These are phyloP conservation scores for Leccinum imitatum DNA, from an alignment of 768 basidiomycete genomes.

Conservation along the genomic window DNA sequence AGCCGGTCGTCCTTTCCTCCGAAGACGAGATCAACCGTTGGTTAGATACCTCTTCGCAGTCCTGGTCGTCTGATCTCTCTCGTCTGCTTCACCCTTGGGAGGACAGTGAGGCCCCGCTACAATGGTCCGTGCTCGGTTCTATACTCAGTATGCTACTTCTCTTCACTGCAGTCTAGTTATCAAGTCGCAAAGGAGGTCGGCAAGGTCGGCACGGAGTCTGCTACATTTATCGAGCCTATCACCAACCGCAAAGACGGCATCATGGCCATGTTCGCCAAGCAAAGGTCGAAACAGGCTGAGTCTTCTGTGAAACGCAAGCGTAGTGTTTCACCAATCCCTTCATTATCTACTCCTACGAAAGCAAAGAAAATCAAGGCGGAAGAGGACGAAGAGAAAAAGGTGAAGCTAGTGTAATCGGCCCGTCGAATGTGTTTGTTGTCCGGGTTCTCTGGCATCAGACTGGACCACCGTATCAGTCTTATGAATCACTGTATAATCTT, in stretches of 20 bases:
- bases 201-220: slow-evolving; percentile 82
- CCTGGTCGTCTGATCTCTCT: slow-evolving; percentile 62
- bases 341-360: not conserved
- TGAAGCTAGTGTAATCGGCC: not conserved
- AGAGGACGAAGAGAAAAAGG: slow-evolving; percentile 21
- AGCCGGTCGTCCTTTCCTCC: slow-evolving; percentile 75
- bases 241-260: slow-evolving; percentile 83
- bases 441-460: not conserved
- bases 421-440: not conserved
- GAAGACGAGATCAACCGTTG: slow-evolving; percentile 62
- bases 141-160: not conserved
- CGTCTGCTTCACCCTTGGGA: slow-evolving; percentile 62
- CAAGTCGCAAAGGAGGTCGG: slow-evolving; percentile 87
- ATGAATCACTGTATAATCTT: not conserved
- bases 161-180: slow-evolving; percentile 52
- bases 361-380: slow-evolving; percentile 7
- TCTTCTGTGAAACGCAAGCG: slow-evolving; percentile 31
- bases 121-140: slow-evolving; percentile 53
- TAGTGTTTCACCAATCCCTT: slow-evolving; percentile 16
- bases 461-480: not conserved
- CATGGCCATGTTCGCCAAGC: slow-evolving; percentile 75
- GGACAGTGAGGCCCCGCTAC: slow-evolving; percentile 49
- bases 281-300: slow-evolving; percentile 34
- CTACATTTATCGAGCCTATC: slow-evolving; percentile 80
- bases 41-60: slow-evolving; percentile 73